Conservation (phyloP, 2,329 filamentous ascomycete genomes). For the Xylariaceae sp. region DNA sequence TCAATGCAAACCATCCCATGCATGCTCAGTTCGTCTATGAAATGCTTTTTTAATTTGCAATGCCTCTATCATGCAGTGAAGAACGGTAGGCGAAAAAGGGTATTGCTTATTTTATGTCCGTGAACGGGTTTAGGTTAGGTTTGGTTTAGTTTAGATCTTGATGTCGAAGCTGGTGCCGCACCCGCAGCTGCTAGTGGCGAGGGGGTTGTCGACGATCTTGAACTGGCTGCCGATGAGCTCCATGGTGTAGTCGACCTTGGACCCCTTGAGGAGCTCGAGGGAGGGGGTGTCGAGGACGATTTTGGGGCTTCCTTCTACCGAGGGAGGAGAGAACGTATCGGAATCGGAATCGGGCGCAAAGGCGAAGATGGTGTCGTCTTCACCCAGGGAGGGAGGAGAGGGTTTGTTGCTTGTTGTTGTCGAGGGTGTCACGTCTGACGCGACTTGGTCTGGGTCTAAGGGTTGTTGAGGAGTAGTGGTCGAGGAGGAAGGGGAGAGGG, state of each 20-base stretch:
- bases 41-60: too few species aligned
- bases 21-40: too few species aligned
- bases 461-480: constrained; percentile 3
- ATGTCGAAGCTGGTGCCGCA: constrained; percentile 98
- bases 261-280: constrained; percentile 82
- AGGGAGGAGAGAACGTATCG: too few species aligned
- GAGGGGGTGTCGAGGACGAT: constrained; percentile 86
- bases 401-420: constrained; percentile 25
- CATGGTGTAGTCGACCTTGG: constrained; percentile 93
- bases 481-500: constrained; percentile 11
- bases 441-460: constrained; percentile 5
- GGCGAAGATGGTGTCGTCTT: constrained; percentile 86
- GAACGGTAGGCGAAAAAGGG: too few species aligned
- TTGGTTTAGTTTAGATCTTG: too few species aligned
- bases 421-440: constrained; percentile 23
- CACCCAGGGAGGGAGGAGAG: constrained; percentile 32
- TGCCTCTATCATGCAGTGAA: too few species aligned
- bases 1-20: too few species aligned
- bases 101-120: too few species aligned
- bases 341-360: constrained; percentile 49
- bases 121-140: too few species aligned
- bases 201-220: constrained; percentile 90
- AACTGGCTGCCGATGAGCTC: constrained; percentile 84
- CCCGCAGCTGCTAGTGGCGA: constrained; percentile 88
- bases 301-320: constrained; percentile 60